A percentile compares a stretch with the other conserved stretches of the same genome.
Conservation (phyloP, 2,329 filamentous ascomycete genomes). For the Nigrograna mackinnonii region DNA sequence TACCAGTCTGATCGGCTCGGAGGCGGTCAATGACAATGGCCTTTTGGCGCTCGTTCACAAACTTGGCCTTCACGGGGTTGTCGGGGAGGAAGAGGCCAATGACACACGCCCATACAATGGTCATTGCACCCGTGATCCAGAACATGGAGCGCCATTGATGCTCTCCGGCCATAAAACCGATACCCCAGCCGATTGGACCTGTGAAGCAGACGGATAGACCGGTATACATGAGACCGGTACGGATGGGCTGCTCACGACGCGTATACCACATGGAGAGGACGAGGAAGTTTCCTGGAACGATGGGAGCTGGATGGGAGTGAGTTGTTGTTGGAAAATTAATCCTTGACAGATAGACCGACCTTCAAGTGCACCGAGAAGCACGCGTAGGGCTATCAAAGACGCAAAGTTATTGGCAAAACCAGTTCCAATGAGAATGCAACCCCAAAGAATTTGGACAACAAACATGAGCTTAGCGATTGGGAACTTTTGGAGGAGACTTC, state of each 20-base stretch:
- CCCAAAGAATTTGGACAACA: constrained; percentile 15
- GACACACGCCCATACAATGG: constrained; percentile 31
- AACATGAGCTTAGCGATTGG: constrained; percentile 23
- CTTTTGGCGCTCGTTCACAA: constrained; percentile 38
- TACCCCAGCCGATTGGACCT: constrained; percentile 33
- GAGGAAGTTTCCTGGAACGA: constrained; percentile 42
- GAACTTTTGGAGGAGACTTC: constrained; percentile 18
- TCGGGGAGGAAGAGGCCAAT: constrained; percentile 42
- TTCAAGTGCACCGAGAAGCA: constrained; percentile 60
- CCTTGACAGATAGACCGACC: too few species aligned
- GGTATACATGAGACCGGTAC: constrained; percentile 30
- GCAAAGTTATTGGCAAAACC: constrained; percentile 27
- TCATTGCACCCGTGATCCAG: constrained; percentile 39
- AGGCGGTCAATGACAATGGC: constrained; percentile 34
- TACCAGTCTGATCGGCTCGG: constrained; percentile 49
- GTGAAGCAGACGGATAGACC: constrained; percentile 40
- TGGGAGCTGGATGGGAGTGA: too few species aligned
- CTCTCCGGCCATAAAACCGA: constrained; percentile 25
- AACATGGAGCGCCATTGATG: constrained; percentile 45
- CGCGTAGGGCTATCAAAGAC: constrained; percentile 54
- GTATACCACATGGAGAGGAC: constrained; percentile 44
- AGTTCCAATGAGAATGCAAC: constrained; percentile 16
- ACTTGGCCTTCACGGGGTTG: constrained; percentile 41
- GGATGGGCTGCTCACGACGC: constrained; percentile 34
- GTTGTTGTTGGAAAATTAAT: too few species aligned